Percentiles rank a stretch among this genome's conserved stretches.
Conservation (phyloP, 2,329 filamentous ascomycete species). For the Microcyclospora pomicola region DNA sequence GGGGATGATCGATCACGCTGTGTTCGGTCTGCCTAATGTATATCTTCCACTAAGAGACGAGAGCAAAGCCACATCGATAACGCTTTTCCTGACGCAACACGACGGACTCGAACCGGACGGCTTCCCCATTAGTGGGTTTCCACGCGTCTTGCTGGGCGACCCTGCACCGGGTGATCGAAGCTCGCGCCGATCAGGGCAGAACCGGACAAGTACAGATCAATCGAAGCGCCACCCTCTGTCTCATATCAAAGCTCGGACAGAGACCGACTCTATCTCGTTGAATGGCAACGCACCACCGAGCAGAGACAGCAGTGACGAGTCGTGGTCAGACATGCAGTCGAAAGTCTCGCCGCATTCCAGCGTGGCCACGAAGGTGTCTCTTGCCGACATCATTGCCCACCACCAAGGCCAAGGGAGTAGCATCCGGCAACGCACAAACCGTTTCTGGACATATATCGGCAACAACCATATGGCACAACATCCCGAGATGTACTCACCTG, state of each 20-base stretch:
- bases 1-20: conserved; percentile 16
- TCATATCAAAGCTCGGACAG: conserved; percentile 3
- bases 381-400: conserved; percentile 19
- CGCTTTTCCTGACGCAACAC: conserved; percentile 20
- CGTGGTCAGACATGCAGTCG: conserved; percentile 11
- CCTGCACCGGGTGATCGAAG: conserved; percentile 2
- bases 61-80: conserved; percentile 19
- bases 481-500: conserved; percentile 18
- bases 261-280: conserved; percentile 15
- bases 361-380: conserved; percentile 13
- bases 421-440: conserved; percentile 16
- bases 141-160: conserved; percentile 20
- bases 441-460: conserved; percentile 25
- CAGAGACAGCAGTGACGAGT: conserved; percentile 8
- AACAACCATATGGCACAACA: conserved; percentile 22
- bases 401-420: conserved; percentile 13
- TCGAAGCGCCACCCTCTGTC: conserved; percentile 2
- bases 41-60: conserved; percentile 21
- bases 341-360: conserved; percentile 6
- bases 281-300: conserved; percentile 6
- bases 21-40: conserved; percentile 20
- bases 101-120: conserved; percentile 20
- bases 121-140: conserved; percentile 24
- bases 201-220: conserved; percentile 3
- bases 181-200: conserved; percentile 8